Percentiles rank a stretch among this genome's conserved stretches.
Evolutionary conservation across 1,284 basidiomycete genomes (phyloP).

Genomic region (Anthracocystis panici-leucophaei): DNA sequence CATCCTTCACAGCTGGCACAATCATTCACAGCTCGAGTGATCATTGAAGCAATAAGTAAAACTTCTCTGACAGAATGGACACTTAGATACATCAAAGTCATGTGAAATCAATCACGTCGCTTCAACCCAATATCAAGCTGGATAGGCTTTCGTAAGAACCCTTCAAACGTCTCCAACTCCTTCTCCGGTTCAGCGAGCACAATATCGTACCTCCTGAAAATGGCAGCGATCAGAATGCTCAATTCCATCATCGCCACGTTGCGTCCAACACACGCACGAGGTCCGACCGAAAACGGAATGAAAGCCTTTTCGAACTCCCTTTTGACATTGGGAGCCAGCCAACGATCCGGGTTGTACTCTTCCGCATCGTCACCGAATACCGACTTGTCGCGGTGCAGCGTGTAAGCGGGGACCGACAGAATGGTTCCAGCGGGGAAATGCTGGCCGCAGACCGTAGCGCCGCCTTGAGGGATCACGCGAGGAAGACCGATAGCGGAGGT

Average conservation of each 20-base stretch:
- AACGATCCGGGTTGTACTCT: constrained; percentile 79
- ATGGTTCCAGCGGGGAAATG: constrained; percentile 77
- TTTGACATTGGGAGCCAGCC: constrained; percentile 75
- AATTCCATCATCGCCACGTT: constrained; percentile 64
- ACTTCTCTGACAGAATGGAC: not conserved
- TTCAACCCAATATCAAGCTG: constrained; percentile 50
- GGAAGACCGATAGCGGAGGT: constrained; percentile 79
- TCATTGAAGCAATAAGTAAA: too few species aligned
- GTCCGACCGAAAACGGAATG: constrained; percentile 60
- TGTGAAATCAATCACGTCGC: constrained; percentile 27
- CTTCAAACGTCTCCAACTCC: constrained; percentile 56
- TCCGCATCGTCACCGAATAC: constrained; percentile 85
- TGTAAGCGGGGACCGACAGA: constrained; percentile 73
- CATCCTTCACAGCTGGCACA: not conserved
- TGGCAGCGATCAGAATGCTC: constrained; percentile 53
- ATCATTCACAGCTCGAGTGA: too few species aligned
- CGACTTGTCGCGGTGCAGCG: constrained; percentile 78
- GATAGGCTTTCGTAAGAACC: constrained; percentile 61
- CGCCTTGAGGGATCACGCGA: constrained; percentile 53
- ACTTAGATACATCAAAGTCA: too few species aligned
- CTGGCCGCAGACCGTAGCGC: constrained; percentile 54
- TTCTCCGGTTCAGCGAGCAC: constrained; percentile 54
- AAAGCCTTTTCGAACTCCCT: constrained; percentile 62
- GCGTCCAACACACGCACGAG: constrained; percentile 61
- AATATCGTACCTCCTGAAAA: constrained; percentile 60